phyloP scores from a whole-genome alignment of 495 filamentous ascomycete species.

The Zalerion maritima region DNA sequence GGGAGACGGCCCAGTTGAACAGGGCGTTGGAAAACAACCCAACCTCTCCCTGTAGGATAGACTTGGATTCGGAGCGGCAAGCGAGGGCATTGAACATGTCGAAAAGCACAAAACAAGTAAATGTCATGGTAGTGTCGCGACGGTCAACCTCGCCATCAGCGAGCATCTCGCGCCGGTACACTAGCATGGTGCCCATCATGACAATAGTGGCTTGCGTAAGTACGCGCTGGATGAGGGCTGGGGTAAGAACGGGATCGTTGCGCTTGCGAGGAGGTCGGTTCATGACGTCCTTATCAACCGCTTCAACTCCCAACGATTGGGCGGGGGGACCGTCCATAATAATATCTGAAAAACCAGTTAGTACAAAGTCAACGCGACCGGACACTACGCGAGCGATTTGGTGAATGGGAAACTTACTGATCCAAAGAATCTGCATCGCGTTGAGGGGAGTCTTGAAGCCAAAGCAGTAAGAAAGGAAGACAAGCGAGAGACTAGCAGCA shows the following conservation, averaged over 20 bases:
- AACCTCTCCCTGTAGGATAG: slow-evolving; percentile 72
- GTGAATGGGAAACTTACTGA: slow-evolving; percentile 52
- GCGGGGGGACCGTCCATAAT: slow-evolving; percentile 98
- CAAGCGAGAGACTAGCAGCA: slow-evolving; percentile 81
- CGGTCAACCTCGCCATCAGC: slow-evolving; percentile 66
- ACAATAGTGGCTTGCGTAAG: slow-evolving; percentile 79
- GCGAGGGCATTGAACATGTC: slow-evolving; percentile 98
- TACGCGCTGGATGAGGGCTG: slow-evolving; percentile 64
- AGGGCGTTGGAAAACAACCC: slow-evolving; percentile 71
- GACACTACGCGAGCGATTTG: slow-evolving; percentile 1
- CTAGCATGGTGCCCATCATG: slow-evolving; percentile 77
- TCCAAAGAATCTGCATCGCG: slow-evolving; percentile 99
- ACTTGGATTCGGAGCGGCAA: slow-evolving; percentile 85
- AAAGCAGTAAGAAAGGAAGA: slow-evolving; percentile 78
- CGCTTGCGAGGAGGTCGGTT: slow-evolving; percentile 72
- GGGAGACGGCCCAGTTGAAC: slow-evolving; percentile 87
- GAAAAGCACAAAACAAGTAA: slow-evolving; percentile 95
- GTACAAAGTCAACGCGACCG: slow-evolving; percentile 14
- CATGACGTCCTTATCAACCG: slow-evolving; percentile 91
- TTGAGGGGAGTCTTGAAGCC: slow-evolving; percentile 92
- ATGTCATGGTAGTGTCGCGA: slow-evolving; percentile 97
- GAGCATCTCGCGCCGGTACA: slow-evolving; percentile 83
- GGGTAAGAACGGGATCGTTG: slow-evolving; percentile 75
- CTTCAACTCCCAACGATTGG: slow-evolving; percentile 92
- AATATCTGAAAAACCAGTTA: no score